A percentile compares a stretch with the other conserved stretches of the same genome.
Conservation (phyloP, 371 early-diverging fungal genomes). For the Furculomyces boomerangus region DNA sequence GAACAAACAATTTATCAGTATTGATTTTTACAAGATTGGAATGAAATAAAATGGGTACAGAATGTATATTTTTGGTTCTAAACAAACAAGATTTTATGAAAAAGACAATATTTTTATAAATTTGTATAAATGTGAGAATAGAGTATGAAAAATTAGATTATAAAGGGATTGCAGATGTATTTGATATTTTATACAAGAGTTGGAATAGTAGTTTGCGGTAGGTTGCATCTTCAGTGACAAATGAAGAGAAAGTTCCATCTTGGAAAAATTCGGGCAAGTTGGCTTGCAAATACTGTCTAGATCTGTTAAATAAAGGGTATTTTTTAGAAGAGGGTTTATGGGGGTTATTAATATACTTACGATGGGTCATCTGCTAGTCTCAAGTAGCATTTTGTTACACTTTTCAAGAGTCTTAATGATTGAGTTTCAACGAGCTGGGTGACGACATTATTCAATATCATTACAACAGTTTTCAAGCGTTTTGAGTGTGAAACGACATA, state of each 20-base stretch:
- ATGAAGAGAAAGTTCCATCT: conserved; percentile 21
- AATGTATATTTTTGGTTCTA: no score
- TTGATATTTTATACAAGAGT: conserved; percentile 6
- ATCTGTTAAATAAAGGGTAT: conserved; percentile 4
- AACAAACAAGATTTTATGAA: no score
- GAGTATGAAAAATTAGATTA: neutral
- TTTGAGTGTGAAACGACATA: conserved; percentile 97
- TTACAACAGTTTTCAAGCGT: conserved; percentile 90
- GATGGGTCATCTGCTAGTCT: conserved; percentile 79
- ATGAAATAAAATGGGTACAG: no score
- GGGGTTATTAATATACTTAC: neutral
- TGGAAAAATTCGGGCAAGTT: conserved; percentile 17
- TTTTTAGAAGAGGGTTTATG: neutral
- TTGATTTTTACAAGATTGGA: no score
- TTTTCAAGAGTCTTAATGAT: conserved; percentile 77
- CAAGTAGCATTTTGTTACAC: conserved; percentile 87
- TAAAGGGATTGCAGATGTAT: neutral
- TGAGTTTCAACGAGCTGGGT: conserved; percentile 73
- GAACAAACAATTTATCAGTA: no score
- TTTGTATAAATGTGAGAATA: no score
- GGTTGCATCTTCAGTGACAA: conserved; percentile 21
- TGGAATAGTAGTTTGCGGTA: conserved; percentile 23
- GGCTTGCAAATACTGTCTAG: conserved; percentile 17
- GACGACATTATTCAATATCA: conserved; percentile 90
- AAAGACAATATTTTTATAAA: no score